Percentiles rank a stretch among this genome's conserved stretches.
phyloP scores from a whole-genome alignment of 148 eudicot species.

The Nyssa sinensis region DNA sequence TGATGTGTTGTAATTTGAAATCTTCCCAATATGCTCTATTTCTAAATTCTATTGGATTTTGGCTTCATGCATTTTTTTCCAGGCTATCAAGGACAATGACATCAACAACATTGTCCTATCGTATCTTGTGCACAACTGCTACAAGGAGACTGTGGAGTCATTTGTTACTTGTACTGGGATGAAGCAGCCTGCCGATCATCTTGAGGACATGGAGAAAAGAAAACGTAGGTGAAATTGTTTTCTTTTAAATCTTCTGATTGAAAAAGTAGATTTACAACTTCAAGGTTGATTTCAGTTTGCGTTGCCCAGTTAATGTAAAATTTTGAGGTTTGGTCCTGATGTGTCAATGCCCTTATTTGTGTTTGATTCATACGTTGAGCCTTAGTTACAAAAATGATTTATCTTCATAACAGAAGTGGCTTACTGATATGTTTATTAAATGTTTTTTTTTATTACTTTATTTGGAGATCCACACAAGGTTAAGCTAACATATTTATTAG shows the following conservation, averaged over 20 bases:
- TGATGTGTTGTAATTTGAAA: neutral
- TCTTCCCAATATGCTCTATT: neutral
- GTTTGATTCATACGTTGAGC: neutral
- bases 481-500: neutral
- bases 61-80: constrained; percentile 16
- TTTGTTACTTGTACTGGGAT: constrained; percentile 58
- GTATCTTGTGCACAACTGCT: constrained; percentile 92
- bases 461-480: neutral
- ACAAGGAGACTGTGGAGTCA: constrained; percentile 72
- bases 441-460: too few relatives aligned
- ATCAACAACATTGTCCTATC: constrained; percentile 78
- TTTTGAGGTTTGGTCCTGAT: neutral
- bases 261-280: neutral
- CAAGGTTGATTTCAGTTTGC: neutral
- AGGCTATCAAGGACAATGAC: constrained; percentile 69
- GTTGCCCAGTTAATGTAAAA: neutral
- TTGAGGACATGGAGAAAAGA: constrained; percentile 86
- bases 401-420: neutral
- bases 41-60: neutral
- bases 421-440: neutral
- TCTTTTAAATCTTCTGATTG: too few relatives aligned
- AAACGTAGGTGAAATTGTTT: constrained; percentile 52
- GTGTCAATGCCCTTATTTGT: neutral
- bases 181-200: constrained; percentile 48
- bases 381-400: neutral